Conservation (phyloP, 1,284 basidiomycete genomes). For the Kwoniella shivajii region DNA sequence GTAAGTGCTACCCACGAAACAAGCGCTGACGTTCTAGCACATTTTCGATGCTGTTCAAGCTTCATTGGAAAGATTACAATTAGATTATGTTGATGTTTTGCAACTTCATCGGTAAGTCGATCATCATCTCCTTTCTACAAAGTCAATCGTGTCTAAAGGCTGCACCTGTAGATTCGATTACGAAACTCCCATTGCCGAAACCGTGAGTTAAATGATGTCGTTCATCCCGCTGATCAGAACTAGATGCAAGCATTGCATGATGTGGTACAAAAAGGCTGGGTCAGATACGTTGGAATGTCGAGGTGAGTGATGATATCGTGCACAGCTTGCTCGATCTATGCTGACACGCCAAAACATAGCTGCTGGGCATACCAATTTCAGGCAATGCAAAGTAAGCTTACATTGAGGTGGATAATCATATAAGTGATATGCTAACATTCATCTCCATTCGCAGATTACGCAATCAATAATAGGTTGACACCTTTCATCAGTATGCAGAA, state of each 20-base stretch:
- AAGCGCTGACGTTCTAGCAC: slow-evolving; percentile 40
- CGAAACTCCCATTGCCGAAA: slow-evolving; percentile 63
- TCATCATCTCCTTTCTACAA: slow-evolving; percentile 49
- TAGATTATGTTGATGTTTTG: slow-evolving; percentile 69
- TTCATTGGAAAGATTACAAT: slow-evolving; percentile 65
- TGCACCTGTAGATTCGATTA: slow-evolving; percentile 54
- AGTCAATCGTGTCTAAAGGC: background rate
- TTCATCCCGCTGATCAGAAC: background rate
- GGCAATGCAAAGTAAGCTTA: slow-evolving; percentile 30
- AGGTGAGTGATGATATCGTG: slow-evolving; percentile 6
- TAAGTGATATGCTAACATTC: background rate
- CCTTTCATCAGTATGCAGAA: slow-evolving; percentile 74
- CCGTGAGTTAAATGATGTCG: slow-evolving; percentile 22
- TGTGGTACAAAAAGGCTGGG: slow-evolving; percentile 64
- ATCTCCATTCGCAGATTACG: slow-evolving; percentile 39
- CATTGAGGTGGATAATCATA: background rate
- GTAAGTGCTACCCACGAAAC: slow-evolving; percentile 22
- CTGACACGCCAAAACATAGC: background rate
- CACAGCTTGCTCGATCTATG: background rate
- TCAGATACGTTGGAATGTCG: slow-evolving; percentile 67
- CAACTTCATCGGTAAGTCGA: slow-evolving; percentile 56
- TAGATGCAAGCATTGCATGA: slow-evolving; percentile 68
- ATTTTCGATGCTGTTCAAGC: slow-evolving; percentile 71
- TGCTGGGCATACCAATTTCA: slow-evolving; percentile 39
- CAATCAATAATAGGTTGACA: slow-evolving; percentile 60